phyloP scores from a whole-genome alignment of 306 rosid genomes.

The Citrullus amarus region DNA sequence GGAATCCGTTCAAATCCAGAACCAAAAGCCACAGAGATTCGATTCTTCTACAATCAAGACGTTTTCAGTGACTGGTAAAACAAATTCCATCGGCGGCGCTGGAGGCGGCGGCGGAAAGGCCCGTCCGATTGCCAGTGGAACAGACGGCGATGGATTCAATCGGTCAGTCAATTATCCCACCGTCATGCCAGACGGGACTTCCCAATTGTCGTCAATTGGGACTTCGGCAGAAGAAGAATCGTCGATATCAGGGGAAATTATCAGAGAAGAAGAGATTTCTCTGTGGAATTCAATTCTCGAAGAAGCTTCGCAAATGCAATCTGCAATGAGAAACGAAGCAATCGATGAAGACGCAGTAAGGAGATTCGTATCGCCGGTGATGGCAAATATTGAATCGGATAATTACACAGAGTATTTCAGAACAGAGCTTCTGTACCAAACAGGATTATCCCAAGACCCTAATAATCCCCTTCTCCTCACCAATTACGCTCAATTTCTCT shows the following conservation, averaged over 20 bases:
- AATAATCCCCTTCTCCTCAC: constrained; percentile 57
- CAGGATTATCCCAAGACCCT: constrained; percentile 27
- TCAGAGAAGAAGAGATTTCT: constrained; percentile 24
- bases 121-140: constrained; percentile 10
- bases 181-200: constrained; percentile 5
- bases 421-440: constrained; percentile 49
- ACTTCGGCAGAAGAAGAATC: constrained; percentile 1
- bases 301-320: constrained; percentile 42
- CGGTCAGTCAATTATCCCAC: neutral
- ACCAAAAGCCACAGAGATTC: constrained; percentile 6
- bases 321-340: constrained; percentile 17
- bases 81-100: neutral
- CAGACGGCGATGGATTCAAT: constrained; percentile 9
- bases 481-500: constrained; percentile 76
- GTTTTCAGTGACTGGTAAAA: neutral
- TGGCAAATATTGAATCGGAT: constrained; percentile 48
- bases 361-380: constrained; percentile 35
- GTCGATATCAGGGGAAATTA: neutral
- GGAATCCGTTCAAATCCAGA: neutral
- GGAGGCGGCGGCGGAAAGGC: constrained; percentile 4
- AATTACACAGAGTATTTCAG: constrained; percentile 31
- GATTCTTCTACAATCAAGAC: neutral
- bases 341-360: constrained; percentile 27
- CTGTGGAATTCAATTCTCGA: constrained; percentile 45
- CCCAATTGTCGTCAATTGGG: constrained; percentile 1